Conservation (phyloP, 768 basidiomycete species). For the Lentinula boryana region DNA sequence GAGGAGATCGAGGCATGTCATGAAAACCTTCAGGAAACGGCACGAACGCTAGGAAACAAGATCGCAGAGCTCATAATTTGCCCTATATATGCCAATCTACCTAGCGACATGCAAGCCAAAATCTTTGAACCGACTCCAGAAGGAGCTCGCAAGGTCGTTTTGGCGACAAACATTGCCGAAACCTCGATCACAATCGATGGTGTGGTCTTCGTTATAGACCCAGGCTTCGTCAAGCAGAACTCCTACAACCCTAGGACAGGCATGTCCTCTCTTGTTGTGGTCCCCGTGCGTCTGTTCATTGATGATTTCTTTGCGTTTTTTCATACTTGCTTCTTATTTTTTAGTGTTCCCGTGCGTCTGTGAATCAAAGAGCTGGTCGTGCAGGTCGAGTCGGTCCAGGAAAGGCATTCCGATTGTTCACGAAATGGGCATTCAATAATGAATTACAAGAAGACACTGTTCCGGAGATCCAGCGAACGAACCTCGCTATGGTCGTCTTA, state of each 20-base stretch:
- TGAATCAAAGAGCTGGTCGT: slow-evolving; percentile 93
- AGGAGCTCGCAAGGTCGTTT: slow-evolving; percentile 93
- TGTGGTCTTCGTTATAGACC: slow-evolving; percentile 98
- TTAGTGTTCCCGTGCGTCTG: slow-evolving; percentile 94
- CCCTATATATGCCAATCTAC: slow-evolving; percentile 98
- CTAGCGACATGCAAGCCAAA: slow-evolving; percentile 98
- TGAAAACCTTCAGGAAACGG: slow-evolving; percentile 94
- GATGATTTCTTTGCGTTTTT: neutral
- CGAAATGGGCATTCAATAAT: slow-evolving; percentile 96
- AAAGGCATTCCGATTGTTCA: slow-evolving; percentile 97
- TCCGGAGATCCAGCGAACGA: slow-evolving; percentile 98
- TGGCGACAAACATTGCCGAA: slow-evolving; percentile 99
- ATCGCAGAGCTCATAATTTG: slow-evolving; percentile 91
- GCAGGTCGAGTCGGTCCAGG: slow-evolving; percentile 98
- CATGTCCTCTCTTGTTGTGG: slow-evolving; percentile 95
- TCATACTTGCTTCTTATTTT: neutral
- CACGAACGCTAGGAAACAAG: slow-evolving; percentile 92
- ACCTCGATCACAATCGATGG: slow-evolving; percentile 99
- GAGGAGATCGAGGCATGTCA: slow-evolving; percentile 98
- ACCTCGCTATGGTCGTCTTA: slow-evolving; percentile 91
- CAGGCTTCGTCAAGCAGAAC: slow-evolving; percentile 99
- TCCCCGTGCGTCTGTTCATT: slow-evolving; percentile 54
- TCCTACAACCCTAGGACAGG: slow-evolving; percentile 98
- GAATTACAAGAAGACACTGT: slow-evolving; percentile 97
- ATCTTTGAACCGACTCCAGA: slow-evolving; percentile 99